Evolutionary conservation across 495 filamentous ascomycete genomes (phyloP).

Genomic region (Xylaria intraflava): DNA sequence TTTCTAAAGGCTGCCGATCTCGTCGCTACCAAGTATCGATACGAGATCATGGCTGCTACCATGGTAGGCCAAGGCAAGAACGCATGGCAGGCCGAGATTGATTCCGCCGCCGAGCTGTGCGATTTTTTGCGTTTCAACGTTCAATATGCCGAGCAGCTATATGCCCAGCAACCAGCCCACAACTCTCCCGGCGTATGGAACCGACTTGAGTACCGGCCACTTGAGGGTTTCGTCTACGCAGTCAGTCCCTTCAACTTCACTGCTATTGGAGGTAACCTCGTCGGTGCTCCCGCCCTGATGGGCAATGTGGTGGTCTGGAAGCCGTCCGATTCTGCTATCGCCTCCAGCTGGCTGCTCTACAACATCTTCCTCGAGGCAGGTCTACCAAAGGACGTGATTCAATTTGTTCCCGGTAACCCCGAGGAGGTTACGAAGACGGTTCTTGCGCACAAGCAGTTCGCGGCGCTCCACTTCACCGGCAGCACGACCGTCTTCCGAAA

Average conservation of each 20-base stretch:
- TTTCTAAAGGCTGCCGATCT: conserved; percentile 92
- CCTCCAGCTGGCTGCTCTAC: conserved; percentile 68
- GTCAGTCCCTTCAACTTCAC: conserved; percentile 89
- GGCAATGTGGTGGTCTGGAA: conserved; percentile 91
- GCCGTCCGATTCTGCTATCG: conserved; percentile 70
- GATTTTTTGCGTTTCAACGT: conserved; percentile 92
- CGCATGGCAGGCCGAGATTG: conserved; percentile 94
- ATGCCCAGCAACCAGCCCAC: conserved; percentile 73
- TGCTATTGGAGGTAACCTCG: conserved; percentile 73
- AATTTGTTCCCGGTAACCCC: conserved; percentile 76
- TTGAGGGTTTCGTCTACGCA: conserved; percentile 85
- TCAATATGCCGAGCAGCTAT: conserved; percentile 79
- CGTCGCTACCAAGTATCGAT: conserved; percentile 82
- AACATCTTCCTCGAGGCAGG: conserved; percentile 84
- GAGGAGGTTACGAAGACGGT: conserved; percentile 63
- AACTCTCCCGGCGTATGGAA: conserved; percentile 78
- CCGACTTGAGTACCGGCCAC: conserved; percentile 70
- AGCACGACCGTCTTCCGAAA: conserved; percentile 75
- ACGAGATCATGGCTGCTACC: conserved; percentile 86
- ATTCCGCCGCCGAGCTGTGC: conserved; percentile 82
- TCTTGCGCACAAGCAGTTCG: conserved; percentile 62
- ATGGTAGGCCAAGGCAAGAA: conserved; percentile 96
- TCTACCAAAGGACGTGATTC: conserved; percentile 70
- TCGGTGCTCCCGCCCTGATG: conserved; percentile 65
- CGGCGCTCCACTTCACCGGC: conserved; percentile 74